Evolutionary conservation across 2,329 filamentous ascomycete genomes (phyloP), one percentile per base, ranked within the genome.

Genomic region (Fusarium sp.): DNA sequence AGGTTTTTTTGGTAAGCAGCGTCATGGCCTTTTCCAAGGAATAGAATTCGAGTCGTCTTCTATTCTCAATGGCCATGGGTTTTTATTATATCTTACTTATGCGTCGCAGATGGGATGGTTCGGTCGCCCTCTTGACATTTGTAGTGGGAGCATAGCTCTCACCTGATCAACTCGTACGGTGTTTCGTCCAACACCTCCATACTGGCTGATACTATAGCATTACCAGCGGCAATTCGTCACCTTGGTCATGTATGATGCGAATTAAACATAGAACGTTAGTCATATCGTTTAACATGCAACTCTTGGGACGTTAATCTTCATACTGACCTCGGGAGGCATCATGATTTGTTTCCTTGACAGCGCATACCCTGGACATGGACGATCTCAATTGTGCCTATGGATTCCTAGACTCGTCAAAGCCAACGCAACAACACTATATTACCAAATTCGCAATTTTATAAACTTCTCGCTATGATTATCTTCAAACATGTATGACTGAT

Each of bases 151-250:
- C 25, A 52, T 52, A 29, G 25, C 47, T n/a, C 50, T 31, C 50
- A 31, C 11, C 27, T 54, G 50, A 54, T 54, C 27, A 54, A 20
- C 27, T 54, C 50, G 50, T 54, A 33, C 27, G 50, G 27, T 54
- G 2, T 52, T 31, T 29, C n/a, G 45, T 18, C 22, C 45, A 47
- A 18, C 22, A 27, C 22, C 22, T 47, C 14, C 22, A 47, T 47
- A 11, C 22, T 10, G 5, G 22, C 9, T 47, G 2, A 47, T 18
- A 31, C 50, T 16, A 31, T 14, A 33, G 10, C 5, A 52, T 52
- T 29, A 25, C 47, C 10, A 29, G 25, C 6, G 50, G 27, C 27
- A 54, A 20, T 33, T 29, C 50, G 3, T 13, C 0, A 20, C 4
- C 2, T 29, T 29, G 3, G 25, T 52, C 47, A 47, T 27, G 27